A percentile compares a stretch with the other conserved stretches of the same genome.
Evolutionary conservation across 805 yeast species (phyloP).

Genomic region (Wickerhamiella shivajii): DNA sequence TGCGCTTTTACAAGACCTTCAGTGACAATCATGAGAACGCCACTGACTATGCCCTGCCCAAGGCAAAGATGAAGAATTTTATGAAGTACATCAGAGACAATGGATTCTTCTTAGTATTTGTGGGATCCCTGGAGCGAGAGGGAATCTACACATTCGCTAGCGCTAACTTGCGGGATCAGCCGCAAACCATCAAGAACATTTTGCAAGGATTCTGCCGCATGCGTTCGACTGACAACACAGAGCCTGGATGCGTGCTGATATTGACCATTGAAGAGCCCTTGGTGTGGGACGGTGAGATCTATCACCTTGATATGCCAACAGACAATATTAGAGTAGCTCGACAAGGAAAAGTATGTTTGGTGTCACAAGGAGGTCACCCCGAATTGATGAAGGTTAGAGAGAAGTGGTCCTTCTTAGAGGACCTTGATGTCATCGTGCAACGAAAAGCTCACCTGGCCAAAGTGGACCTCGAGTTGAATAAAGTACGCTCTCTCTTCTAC

Average conservation of each 20-base stretch:
- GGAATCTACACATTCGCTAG: constrained; percentile 78
- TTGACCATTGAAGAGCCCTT: constrained; percentile 71
- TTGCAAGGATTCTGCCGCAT: constrained; percentile 24
- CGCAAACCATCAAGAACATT: constrained; percentile 22
- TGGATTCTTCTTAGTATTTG: constrained; percentile 63
- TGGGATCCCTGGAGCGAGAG: constrained; percentile 52
- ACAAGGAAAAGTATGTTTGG: constrained; percentile 51
- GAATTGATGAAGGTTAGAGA: constrained; percentile 33
- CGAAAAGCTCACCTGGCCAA: constrained; percentile 50
- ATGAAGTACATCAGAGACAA: constrained; percentile 45
- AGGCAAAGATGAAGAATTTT: constrained; percentile 29
- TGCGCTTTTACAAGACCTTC: constrained; percentile 57
- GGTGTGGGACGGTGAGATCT: constrained; percentile 77
- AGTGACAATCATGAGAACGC: constrained; percentile 64
- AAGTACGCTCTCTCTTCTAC: constrained; percentile 51
- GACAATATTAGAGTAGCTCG: constrained; percentile 31
- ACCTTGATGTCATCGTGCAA: constrained; percentile 9
- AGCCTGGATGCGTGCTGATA: constrained; percentile 50
- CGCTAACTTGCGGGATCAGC: constrained; percentile 32
- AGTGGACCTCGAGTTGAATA: constrained; percentile 58
- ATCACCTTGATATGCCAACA: constrained; percentile 32
- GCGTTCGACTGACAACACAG: constrained; percentile 13
- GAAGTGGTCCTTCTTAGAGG: constrained; percentile 8
- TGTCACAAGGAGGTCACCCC: constrained; percentile 54
- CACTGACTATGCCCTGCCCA: constrained; percentile 28